A percentile compares a stretch with the other conserved stretches of the same genome.
Evolutionary conservation across 2,329 filamentous ascomycete genomes (phyloP).

Genomic region (Tolypocladium tropicale): DNA sequence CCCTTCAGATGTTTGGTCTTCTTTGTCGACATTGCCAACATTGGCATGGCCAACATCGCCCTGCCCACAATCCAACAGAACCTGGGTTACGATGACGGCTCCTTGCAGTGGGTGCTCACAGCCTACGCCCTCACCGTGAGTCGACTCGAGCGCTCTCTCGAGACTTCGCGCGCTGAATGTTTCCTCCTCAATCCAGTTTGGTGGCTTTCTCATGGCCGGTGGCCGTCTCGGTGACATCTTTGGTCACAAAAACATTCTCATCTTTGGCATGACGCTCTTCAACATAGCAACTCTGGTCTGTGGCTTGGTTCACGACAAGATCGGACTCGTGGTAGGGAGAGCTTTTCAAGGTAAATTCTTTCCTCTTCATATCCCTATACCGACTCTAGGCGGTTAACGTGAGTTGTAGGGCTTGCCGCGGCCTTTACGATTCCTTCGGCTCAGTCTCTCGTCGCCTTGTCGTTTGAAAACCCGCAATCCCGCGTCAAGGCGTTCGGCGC

Average conservation of each 20-base stretch:
- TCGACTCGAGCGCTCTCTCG: not conserved
- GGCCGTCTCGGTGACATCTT: constrained; percentile 6
- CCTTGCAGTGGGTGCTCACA: constrained; percentile 6
- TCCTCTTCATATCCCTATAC: not conserved
- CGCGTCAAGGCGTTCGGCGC: constrained; percentile 5
- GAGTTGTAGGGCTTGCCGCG: constrained; percentile 1
- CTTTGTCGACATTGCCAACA: constrained; percentile 6
- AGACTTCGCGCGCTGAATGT: not conserved
- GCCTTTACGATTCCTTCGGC: constrained; percentile 6
- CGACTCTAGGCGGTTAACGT: not conserved
- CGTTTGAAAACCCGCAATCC: constrained; percentile 1
- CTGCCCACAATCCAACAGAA: constrained; percentile 5
- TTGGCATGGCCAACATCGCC: constrained; percentile 7
- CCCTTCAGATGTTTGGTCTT: constrained; percentile 4
- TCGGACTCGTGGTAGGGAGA: constrained; percentile 3
- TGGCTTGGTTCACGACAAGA: constrained; percentile 2
- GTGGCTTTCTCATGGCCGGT: constrained; percentile 5
- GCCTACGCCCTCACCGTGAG: constrained; percentile 4
- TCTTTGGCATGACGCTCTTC: constrained; percentile 5
- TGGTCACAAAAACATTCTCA: constrained; percentile 2
- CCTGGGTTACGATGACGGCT: constrained; percentile 4
- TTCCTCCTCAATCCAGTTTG: not conserved
- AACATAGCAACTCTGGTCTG: constrained; percentile 2
- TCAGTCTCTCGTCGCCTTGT: constrained; percentile 5
- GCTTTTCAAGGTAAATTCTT: constrained; percentile 2